phyloP scores from a whole-genome alignment of 2,329 filamentous ascomycete genomes.

The Phialemonium atrogriseum region DNA sequence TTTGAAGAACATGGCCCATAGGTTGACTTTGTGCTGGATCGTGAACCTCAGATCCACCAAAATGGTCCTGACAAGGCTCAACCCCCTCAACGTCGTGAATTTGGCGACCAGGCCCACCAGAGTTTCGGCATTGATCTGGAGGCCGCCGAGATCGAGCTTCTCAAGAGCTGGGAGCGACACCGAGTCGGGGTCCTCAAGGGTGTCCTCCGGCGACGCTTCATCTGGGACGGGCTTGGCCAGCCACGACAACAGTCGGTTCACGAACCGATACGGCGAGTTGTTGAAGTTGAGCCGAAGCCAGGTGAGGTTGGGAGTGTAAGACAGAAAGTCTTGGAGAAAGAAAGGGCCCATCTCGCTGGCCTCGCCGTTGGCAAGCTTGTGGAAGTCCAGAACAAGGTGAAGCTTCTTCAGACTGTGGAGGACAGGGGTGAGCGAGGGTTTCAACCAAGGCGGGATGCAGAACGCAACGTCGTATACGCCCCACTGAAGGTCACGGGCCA shows the following conservation, averaged over 20 bases:
- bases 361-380: no score
- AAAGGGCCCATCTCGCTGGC: background rate
- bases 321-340: slow-evolving; percentile 27
- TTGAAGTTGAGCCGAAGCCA: slow-evolving; percentile 46
- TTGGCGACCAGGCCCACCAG: slow-evolving; percentile 29
- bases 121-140: slow-evolving; percentile 17
- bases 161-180: slow-evolving; percentile 26
- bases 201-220: slow-evolving; percentile 11
- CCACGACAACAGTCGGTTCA: slow-evolving; percentile 29
- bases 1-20: slow-evolving; percentile 32
- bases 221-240: slow-evolving; percentile 15
- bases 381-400: slow-evolving; percentile 23
- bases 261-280: slow-evolving; percentile 3
- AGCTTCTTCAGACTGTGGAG: slow-evolving; percentile 38
- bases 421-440: slow-evolving; percentile 27
- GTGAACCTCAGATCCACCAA: slow-evolving; percentile 10
- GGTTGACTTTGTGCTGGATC: slow-evolving; percentile 15
- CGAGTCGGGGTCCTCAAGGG: slow-evolving; percentile 12
- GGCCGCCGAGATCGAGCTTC: slow-evolving; percentile 35
- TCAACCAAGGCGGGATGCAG: slow-evolving; percentile 30
- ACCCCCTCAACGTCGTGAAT: slow-evolving; percentile 32
- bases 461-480: slow-evolving; percentile 35
- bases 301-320: slow-evolving; percentile 30
- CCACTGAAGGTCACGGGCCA: slow-evolving; percentile 23
- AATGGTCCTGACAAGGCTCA: slow-evolving; percentile 38